A percentile compares a stretch with the other conserved stretches of the same genome.
phyloP scores from a whole-genome alignment of 768 basidiomycete species.

The Pulveroboletus sp. region DNA sequence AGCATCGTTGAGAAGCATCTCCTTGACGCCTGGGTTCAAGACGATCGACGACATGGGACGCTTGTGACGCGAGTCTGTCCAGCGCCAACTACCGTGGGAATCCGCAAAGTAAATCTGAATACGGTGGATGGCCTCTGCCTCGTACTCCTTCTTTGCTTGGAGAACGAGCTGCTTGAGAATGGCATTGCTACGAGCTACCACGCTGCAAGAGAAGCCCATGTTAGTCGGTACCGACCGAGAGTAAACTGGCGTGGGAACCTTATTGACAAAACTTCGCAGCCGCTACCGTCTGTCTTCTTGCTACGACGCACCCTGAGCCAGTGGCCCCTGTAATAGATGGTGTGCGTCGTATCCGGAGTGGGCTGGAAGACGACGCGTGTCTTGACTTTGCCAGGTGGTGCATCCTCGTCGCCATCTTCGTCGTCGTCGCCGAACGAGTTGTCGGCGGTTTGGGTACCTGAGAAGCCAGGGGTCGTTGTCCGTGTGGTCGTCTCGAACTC shows the following conservation, averaged over 20 bases:
- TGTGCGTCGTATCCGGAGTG: constrained; percentile 82
- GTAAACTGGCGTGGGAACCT: constrained; percentile 40
- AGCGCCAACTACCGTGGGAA: constrained; percentile 82
- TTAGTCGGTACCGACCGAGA: constrained; percentile 11
- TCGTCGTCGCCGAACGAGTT: constrained; percentile 53
- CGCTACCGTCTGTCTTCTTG: constrained; percentile 63
- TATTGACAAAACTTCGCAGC: constrained; percentile 72
- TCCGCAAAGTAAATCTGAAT: constrained; percentile 91
- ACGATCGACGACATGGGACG: constrained; percentile 86
- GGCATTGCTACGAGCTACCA: constrained; percentile 77
- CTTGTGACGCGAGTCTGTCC: constrained; percentile 84
- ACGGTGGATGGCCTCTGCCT: constrained; percentile 79
- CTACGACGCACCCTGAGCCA: constrained; percentile 75
- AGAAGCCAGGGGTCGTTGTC: constrained; percentile 56
- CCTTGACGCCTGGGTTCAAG: constrained; percentile 82
- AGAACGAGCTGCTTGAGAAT: constrained; percentile 87
- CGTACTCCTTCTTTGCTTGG: constrained; percentile 85
- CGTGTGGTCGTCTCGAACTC: constrained; percentile 88
- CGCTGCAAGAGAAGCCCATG: constrained; percentile 40
- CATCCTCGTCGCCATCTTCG: constrained; percentile 43
- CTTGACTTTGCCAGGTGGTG: constrained; percentile 55
- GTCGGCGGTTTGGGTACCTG: constrained; percentile 41
- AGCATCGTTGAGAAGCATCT: constrained; percentile 79
- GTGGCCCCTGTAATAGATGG: constrained; percentile 81
- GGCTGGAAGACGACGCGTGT: constrained; percentile 87